phyloP scores from a whole-genome alignment of 2,329 filamentous ascomycete species.

The Trichoderma cornu-damae region DNA sequence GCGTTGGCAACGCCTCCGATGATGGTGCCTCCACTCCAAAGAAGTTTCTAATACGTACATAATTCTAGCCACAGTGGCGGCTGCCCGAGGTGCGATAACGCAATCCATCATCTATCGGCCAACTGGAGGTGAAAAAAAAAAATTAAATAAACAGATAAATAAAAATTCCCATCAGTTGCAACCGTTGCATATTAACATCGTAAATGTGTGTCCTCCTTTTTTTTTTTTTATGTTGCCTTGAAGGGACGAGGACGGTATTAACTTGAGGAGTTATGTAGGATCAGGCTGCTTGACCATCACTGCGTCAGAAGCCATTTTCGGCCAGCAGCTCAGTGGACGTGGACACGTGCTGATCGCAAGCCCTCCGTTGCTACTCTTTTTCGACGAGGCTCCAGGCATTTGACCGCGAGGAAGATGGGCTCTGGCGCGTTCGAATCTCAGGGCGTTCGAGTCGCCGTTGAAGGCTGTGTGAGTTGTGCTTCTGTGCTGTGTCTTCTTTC shows the following conservation, averaged over 20 bases:
- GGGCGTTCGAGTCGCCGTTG: slow-evolving; percentile 70
- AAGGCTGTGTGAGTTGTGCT: slow-evolving; percentile 74
- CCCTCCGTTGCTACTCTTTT: not conserved
- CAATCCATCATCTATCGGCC: not conserved
- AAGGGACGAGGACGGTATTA: too few relatives aligned
- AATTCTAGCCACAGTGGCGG: not conserved
- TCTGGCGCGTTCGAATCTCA: slow-evolving; percentile 32
- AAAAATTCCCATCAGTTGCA: too few relatives aligned
- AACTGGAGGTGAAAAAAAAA: not conserved
- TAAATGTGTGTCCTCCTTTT: not conserved
- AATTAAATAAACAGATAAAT: too few relatives aligned
- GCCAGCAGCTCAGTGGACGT: not conserved
- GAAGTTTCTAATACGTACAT: too few relatives aligned
- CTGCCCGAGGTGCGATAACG: not conserved
- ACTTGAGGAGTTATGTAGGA: too few relatives aligned
- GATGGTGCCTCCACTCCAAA: too few relatives aligned
- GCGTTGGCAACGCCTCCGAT: not conserved
- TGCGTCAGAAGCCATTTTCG: not conserved
- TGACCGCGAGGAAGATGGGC: slow-evolving; percentile 27
- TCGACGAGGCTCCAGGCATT: not conserved
- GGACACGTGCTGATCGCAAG: slow-evolving; percentile 2
- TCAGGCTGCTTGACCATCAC: not conserved
- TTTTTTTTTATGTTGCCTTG: too few relatives aligned
- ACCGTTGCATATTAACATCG: not conserved
- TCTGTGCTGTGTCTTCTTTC: not conserved